Percentiles rank a stretch among this genome's conserved stretches.
phyloP scores from a whole-genome alignment of 2,329 filamentous ascomycete species.

The Colletotrichum lindemuthianum region DNA sequence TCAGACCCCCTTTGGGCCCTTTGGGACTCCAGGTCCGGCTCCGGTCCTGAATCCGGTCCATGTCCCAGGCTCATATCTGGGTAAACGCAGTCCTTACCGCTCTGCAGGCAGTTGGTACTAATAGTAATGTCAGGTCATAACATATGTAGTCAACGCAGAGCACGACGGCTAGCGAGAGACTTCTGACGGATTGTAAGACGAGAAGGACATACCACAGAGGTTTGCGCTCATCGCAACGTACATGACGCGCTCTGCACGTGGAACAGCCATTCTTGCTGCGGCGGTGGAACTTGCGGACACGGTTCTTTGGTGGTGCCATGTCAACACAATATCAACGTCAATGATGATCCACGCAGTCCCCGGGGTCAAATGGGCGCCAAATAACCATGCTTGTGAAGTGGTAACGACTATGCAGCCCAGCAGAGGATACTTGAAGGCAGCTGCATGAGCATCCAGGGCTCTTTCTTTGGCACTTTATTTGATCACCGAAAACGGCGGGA shows the following conservation, averaged over 20 bases:
- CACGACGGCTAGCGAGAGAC: neutral
- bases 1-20: slow-evolving; percentile 6
- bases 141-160: too few relatives aligned
- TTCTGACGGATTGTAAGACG: neutral
- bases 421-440: slow-evolving; percentile 19
- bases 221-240: slow-evolving; percentile 57
- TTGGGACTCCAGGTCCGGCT: slow-evolving; percentile 25
- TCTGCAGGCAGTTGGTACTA: slow-evolving; percentile 57
- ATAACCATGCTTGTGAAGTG: slow-evolving; percentile 32
- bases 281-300: slow-evolving; percentile 50
- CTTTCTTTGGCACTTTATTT: too few relatives aligned
- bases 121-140: slow-evolving; percentile 30
- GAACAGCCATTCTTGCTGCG: slow-evolving; percentile 50
- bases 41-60: slow-evolving; percentile 8
- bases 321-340: slow-evolving; percentile 16
- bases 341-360: slow-evolving; percentile 32
- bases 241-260: slow-evolving; percentile 53
- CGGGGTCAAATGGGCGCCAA: slow-evolving; percentile 24
- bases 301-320: slow-evolving; percentile 49
- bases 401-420: slow-evolving; percentile 14
- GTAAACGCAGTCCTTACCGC: slow-evolving; percentile 54
- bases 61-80: slow-evolving; percentile 2
- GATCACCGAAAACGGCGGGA: too few relatives aligned
- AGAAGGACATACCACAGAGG: slow-evolving; percentile 54
- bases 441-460: slow-evolving; percentile 18